Evolutionary conservation across 1,139 yeast genomes (phyloP), one percentile per base, ranked within the genome.

Genomic region (Petasospora fabianii): DNA sequence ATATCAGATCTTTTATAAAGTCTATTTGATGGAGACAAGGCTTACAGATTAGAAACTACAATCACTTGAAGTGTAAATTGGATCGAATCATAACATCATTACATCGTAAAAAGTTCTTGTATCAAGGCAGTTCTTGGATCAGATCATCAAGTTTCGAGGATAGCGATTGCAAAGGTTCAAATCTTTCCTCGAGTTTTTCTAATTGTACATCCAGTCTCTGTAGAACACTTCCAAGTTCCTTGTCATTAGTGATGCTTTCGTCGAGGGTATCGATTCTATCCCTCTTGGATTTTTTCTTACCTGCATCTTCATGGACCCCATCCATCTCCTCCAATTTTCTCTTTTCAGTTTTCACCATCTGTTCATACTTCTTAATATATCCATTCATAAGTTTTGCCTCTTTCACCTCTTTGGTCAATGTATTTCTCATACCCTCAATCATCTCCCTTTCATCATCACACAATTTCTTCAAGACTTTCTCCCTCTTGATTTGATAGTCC

Each of bases 401-500:
- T 6, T 19, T 31, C 9, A 31, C 35, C 14, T 50, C 51, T 5
- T 30, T 20, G 1, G 26, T 29, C 7, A 46, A 18, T 1, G 48
- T 22, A 13, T 39, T 41, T 15, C 44, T 42, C 14, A 54, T 26
- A 1, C 26, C 36, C 2, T 48, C 39, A 2, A 51, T 39, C 15
- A 49, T 30, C 18, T 45, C 36, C 19, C 44, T 7, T 27, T 54
- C 56, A 30, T 46, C 46, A 3, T 51, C 41, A 11, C 43, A 39
- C 4, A 49, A 17, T 24, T 42, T 44, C 24, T 44, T 37, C n/a
- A 53, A 24, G 26, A 42, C 48, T 9, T 32, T 19, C n/a, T 47
- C 29, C 20, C 49, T 50, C 30, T 46, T 42, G 10, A 39, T 9
- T 22, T 50, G 54, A 34, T 43, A 47, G 32, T 50, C 55, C 12